These are phyloP conservation scores for Plasmodium gaboni DNA, from an alignment of 169 alveolate genomes.

Conservation along the genomic window DNA sequence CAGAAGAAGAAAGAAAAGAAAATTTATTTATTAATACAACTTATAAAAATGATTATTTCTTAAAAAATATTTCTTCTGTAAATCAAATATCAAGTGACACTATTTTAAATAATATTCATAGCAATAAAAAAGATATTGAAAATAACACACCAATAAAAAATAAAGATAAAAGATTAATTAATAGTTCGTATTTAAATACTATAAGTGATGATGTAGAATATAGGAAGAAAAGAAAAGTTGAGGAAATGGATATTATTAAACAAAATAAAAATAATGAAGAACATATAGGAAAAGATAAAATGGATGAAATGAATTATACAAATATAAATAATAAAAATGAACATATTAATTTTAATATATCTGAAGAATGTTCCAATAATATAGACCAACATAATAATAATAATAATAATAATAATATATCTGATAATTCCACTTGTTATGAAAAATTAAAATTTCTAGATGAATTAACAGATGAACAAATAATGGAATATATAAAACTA, in stretches of 20 bases:
- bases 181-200: background rate
- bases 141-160: background rate
- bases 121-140: background rate
- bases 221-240: conserved; percentile 6
- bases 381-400: background rate
- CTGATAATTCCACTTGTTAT: background rate
- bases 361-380: background rate
- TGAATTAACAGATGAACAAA: conserved; percentile 65
- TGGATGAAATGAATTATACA: background rate
- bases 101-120: too few species aligned
- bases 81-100: too few species aligned
- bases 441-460: conserved; percentile 41
- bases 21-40: too few species aligned
- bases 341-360: background rate
- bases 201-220: background rate
- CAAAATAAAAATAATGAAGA: background rate
- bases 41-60: too few species aligned
- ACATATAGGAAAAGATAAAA: background rate
- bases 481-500: conserved; percentile 44
- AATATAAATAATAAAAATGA: background rate
- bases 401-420: background rate
- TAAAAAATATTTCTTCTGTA: too few species aligned
- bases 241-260: background rate
- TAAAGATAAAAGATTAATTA: conserved; percentile 2
- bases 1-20: too few species aligned